Base-by-base conservation (phyloP, 208 protist genomes). In the Trichomonas vaginalis region DNA sequence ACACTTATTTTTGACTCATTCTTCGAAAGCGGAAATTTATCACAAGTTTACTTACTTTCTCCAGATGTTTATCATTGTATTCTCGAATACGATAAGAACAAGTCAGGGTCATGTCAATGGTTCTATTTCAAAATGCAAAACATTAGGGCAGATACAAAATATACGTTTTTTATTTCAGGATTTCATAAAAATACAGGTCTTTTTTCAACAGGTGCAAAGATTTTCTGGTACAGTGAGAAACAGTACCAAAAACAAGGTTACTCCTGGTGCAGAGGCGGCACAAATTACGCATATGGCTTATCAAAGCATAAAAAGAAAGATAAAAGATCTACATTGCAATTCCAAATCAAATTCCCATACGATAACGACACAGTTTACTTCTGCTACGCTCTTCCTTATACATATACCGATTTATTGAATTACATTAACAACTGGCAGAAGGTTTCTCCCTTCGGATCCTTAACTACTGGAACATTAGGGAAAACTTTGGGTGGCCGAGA, bases 321-420 rank as follows among this genome's bases (percentile, higher is more conserved):
- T 10, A 48, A 48, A 51, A 6, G 86, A 51, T 48, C 86, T 39
- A 99, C 98, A 0, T 96, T 99, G 17, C 97, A 98, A 82, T 99
- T 99, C 96, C 97, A 96, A 37, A 96, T 98, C 8, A 96, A 83
- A 32, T 98, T 98, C 97, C 86, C 95, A 46, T 95, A 98, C 80
- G 96, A 96, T 37, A 96, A 96, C 39, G 86, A 92, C 39, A 92
- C 40, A 8, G 45, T 92, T 56, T 92, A 92, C 45, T 51, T 92
- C 27, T 48, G 45, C 4, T 92, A 92, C 45, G 45, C 45, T 15
- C 32, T 56, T 39, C 86, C 86, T 37, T 92, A 92, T 47, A 92
- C 86, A 27, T 92, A 92, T 51, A 51, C 86, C 42, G 8, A 51
- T 14, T 51, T 92, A 51, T 9, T 48, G 37, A 51, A 48, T 48